phyloP scores from a whole-genome alignment of 352 stramenopile genomes.

The Globisporangium okanoganense region DNA sequence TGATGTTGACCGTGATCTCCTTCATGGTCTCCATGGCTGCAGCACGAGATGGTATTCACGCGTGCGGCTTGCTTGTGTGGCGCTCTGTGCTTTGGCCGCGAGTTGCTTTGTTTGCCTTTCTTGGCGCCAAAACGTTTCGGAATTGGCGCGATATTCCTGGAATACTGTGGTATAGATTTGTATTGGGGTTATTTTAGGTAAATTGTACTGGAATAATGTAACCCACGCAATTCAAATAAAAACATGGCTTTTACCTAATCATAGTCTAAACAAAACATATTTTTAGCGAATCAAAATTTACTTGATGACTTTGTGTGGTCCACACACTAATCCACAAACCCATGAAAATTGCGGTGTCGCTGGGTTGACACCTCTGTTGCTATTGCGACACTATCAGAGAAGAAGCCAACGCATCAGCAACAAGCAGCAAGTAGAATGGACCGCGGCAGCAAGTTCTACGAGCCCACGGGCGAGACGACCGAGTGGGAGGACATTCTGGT shows the following conservation, averaged over 20 bases:
- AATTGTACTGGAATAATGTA: neutral
- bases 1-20: conserved; percentile 72
- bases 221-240: neutral
- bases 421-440: conserved; percentile 24
- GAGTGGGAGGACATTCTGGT: conserved; percentile 90
- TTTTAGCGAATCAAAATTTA: neutral
- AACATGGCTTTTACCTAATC: neutral
- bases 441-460: conserved; percentile 82
- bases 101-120: conserved; percentile 3
- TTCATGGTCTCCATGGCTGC: conserved; percentile 67
- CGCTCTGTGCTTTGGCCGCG: neutral
- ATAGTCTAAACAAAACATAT: neutral
- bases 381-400: neutral
- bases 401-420: conserved; percentile 5
- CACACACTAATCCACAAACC: neutral
- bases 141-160: neutral
- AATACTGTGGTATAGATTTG: no score
- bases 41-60: neutral
- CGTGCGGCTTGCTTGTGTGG: neutral
- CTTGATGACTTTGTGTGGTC: neutral
- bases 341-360: neutral
- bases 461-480: conserved; percentile 84
- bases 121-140: conserved; percentile 4
- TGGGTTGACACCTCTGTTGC: neutral
- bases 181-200: neutral